A percentile compares a stretch with the other conserved stretches of the same genome.
These are phyloP conservation scores for Elsinoe ampelina DNA, from an alignment of 2,329 filamentous ascomycete species.

Conservation along the genomic window DNA sequence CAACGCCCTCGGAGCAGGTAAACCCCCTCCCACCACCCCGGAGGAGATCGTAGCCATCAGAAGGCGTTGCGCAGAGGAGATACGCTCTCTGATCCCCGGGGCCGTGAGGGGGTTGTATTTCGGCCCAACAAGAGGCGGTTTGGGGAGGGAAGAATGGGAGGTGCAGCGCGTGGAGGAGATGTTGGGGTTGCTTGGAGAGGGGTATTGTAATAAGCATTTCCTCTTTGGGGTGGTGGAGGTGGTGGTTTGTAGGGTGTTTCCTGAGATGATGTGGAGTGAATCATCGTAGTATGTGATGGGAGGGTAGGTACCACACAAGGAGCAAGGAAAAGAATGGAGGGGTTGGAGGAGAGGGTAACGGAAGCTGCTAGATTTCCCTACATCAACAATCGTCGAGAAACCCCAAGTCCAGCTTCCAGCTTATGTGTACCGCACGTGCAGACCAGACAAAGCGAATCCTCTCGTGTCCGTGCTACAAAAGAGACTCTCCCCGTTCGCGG, in stretches of 20 bases:
- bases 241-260: slow-evolving; percentile 70
- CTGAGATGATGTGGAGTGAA: slow-evolving; percentile 59
- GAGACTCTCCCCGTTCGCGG: no score
- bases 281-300: neutral
- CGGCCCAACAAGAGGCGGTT: slow-evolving; percentile 22
- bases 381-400: neutral
- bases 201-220: slow-evolving; percentile 87
- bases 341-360: slow-evolving; percentile 38
- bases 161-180: slow-evolving; percentile 39
- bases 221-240: slow-evolving; percentile 75
- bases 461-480: no score
- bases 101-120: slow-evolving; percentile 38
- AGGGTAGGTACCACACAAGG: neutral
- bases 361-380: neutral
- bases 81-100: slow-evolving; percentile 41
- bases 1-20: slow-evolving; percentile 61
- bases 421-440: no score
- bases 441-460: no score
- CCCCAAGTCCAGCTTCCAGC: neutral
- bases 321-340: slow-evolving; percentile 36
- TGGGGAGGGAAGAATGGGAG: slow-evolving; percentile 35
- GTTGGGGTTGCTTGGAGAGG: slow-evolving; percentile 67
- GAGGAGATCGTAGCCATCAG: slow-evolving; percentile 54
- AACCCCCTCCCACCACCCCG: slow-evolving; percentile 50
- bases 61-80: slow-evolving; percentile 55